These are phyloP conservation scores for Lipomyces orientalis DNA, from an alignment of 805 yeast species.

Conservation along the genomic window DNA sequence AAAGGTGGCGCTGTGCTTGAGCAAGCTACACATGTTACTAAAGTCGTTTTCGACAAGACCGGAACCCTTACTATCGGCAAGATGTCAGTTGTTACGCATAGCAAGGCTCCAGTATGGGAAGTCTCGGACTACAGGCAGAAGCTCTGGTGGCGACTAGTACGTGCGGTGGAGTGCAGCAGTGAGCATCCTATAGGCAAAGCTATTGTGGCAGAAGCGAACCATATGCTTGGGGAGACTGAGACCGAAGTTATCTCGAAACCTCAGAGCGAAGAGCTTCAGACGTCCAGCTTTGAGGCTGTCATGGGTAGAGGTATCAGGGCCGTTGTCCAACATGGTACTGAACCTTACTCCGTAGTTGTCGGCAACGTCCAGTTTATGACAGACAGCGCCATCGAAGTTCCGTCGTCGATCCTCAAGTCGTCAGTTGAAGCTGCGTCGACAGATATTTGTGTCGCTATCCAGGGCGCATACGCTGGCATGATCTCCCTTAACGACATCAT, in stretches of 20 bases:
- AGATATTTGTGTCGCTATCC: conserved; percentile 61
- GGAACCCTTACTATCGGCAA: conserved; percentile 91
- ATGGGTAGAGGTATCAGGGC: conserved; percentile 48
- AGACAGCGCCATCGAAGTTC: conserved; percentile 32
- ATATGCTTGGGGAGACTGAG: conserved; percentile 11
- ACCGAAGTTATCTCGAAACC: neutral
- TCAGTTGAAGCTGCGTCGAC: conserved; percentile 50
- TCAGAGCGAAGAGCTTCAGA: conserved; percentile 16
- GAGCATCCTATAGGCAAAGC: conserved; percentile 92
- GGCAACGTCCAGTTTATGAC: conserved; percentile 60
- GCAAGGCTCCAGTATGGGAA: conserved; percentile 25
- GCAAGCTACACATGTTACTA: conserved; percentile 64
- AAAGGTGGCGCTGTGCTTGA: conserved; percentile 94
- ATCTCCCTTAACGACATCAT: conserved; percentile 71
- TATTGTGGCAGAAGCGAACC: conserved; percentile 52
- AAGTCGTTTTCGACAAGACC: conserved; percentile 88
- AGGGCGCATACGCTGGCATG: conserved; percentile 65
- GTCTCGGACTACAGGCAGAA: conserved; percentile 21
- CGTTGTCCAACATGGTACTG: conserved; percentile 31
- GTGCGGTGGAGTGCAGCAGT: conserved; percentile 67
- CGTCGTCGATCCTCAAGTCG: conserved; percentile 36
- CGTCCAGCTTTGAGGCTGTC: conserved; percentile 39
- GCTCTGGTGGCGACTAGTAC: conserved; percentile 60
- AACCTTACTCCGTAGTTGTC: conserved; percentile 50
- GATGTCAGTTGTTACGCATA: conserved; percentile 55